Base-by-base conservation (phyloP, 805 yeast species). In the Dipodascus geniculatus region DNA sequence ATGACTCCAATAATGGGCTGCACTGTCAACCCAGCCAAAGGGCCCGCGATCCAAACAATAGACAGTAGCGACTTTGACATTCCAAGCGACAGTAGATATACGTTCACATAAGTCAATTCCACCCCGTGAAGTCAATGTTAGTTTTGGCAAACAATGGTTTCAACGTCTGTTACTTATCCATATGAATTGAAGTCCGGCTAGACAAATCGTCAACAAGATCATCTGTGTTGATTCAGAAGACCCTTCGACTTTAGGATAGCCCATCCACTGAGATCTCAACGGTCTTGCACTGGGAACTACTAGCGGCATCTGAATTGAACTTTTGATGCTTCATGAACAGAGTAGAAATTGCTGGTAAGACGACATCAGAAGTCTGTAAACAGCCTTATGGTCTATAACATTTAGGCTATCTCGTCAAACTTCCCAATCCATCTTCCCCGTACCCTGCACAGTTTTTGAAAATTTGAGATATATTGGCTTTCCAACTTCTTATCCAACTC, bases 31-130 rank as follows among this genome's bases (percentile, higher is more conserved):
- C 87, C 87, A 11, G 83, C 77, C 14, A 80, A 60, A 0, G 87
- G 87, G 1, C 87, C 85, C 1, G 85, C 85, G n/a, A 80, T 71
- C 87, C 87, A 82, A 2, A 82, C 74, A 38, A 82, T 65, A 2
- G 85, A 81, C 54, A 82, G 64, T 1, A 71, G 58, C 22, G 77
- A 74, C 57, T 80, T 80, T 1, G 83, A 73, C 52, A 82, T 68
- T 2, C 86, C 86, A 22, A 82, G 65, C 0, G 82, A 76, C 17
- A 81, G 64, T 16, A 81, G 64, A 58, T 76, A 80, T 0, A 84
- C 81, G 2, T 81, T 80, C 11, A 83, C 83, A 58, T 80, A 81
- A 8, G 82, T 73, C 63, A 81, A 80, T 63, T 82, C 86, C 2
- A 82, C 76, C 2, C 85, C 80, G 48, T 51, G 31, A 42, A 53